These are phyloP conservation scores for Trichoderma atrobrunneum DNA, from an alignment of 2,329 filamentous ascomycete species.

Conservation along the genomic window DNA sequence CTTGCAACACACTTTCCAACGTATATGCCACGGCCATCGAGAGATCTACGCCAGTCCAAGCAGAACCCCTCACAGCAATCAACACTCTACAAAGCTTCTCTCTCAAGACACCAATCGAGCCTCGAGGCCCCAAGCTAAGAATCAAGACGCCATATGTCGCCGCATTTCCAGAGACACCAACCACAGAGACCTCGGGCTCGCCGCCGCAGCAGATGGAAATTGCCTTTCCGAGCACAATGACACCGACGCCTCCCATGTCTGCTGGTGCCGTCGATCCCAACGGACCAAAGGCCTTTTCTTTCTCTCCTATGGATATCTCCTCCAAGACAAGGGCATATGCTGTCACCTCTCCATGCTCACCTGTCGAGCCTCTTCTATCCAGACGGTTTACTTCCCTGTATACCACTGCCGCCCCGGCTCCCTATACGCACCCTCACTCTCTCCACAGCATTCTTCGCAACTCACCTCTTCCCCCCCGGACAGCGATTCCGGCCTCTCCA, in stretches of 20 bases:
- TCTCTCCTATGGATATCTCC: constrained; percentile 30
- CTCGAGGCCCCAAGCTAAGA: constrained; percentile 31
- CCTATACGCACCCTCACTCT: constrained; percentile 57
- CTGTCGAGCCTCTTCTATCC: constrained; percentile 22
- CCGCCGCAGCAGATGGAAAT: constrained; percentile 46
- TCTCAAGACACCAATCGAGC: constrained; percentile 31
- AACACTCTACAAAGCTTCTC: constrained; percentile 39
- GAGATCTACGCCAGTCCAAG: constrained; percentile 49
- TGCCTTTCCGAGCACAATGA: constrained; percentile 55
- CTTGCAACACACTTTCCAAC: constrained; percentile 66
- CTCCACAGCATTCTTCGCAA: constrained; percentile 65
- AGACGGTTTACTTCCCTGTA: constrained; percentile 15
- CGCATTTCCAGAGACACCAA: constrained; percentile 52
- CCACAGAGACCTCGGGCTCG: constrained; percentile 50
- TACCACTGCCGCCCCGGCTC: constrained; percentile 36
- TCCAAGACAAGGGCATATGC: constrained; percentile 5
- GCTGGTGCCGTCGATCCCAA: constrained; percentile 49
- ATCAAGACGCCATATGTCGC: constrained; percentile 46
- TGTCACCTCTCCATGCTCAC: constrained; percentile 4
- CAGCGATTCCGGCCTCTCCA: constrained; percentile 51
- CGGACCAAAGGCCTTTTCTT: constrained; percentile 47
- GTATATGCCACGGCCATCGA: constrained; percentile 63
- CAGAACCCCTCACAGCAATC: constrained; percentile 50
- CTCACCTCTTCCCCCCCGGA: constrained; percentile 58
- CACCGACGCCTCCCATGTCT: constrained; percentile 57